Conservation (phyloP, 2,329 filamentous ascomycete species). For the Aspergillus versicolor region DNA sequence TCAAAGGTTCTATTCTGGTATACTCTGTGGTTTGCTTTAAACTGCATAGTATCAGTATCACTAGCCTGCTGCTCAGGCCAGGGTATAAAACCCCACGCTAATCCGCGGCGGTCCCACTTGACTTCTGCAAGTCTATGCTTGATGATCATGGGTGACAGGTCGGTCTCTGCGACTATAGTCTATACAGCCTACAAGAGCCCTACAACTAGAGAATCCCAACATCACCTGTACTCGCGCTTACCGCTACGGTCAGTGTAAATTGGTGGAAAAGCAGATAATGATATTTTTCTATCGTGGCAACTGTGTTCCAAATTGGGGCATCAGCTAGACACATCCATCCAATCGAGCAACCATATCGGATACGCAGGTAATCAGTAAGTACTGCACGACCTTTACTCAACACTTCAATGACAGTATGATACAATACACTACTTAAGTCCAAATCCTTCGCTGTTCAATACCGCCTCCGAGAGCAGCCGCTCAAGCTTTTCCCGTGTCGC, state of each 20-base stretch:
- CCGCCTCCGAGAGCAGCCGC: slow-evolving; percentile 75
- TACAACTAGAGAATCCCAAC: background rate
- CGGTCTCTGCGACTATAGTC: too few species aligned
- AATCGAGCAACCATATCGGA: background rate
- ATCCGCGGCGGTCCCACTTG: too few species aligned
- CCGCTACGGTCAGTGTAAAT: background rate
- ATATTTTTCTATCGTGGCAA: background rate
- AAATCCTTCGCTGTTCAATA: slow-evolving; percentile 89
- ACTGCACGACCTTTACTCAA: background rate
- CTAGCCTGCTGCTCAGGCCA: too few species aligned
- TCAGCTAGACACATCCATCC: background rate
- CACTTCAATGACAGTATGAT: background rate
- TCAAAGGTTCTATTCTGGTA: too few species aligned
- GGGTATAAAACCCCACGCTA: too few species aligned
- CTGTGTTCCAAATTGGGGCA: background rate
- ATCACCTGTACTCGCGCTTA: background rate
- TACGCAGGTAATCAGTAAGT: background rate
- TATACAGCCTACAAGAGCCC: background rate
- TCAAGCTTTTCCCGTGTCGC: slow-evolving; percentile 65
- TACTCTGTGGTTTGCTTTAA: too few species aligned
- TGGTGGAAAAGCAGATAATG: background rate
- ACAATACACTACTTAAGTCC: slow-evolving; percentile 64
- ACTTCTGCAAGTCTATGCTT: too few species aligned
- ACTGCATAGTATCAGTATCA: too few species aligned
- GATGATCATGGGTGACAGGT: background rate